phyloP scores from a whole-genome alignment of 2,329 filamentous ascomycete species.

The Diplodia scrobiculata region DNA sequence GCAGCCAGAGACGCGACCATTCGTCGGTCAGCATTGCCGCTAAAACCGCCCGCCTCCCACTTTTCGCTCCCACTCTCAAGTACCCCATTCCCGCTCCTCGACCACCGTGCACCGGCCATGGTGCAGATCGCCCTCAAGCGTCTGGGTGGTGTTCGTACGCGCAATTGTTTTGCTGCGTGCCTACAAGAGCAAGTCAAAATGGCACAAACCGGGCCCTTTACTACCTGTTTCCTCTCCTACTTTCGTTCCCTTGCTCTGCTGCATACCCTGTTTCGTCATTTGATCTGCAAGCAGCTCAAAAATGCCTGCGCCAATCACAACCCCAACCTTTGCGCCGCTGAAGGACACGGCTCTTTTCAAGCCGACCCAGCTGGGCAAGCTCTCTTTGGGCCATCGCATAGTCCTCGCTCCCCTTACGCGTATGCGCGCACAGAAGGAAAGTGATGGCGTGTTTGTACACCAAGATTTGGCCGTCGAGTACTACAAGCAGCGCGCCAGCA shows the following conservation, averaged over 20 bases:
- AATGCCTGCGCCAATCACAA: slow-evolving; percentile 41
- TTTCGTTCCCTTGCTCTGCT: neutral
- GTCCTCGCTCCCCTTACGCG: slow-evolving; percentile 30
- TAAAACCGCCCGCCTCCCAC: slow-evolving; percentile 4
- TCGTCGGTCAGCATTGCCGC: slow-evolving; percentile 15
- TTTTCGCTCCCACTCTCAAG: slow-evolving; percentile 20
- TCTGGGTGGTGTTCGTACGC: neutral
- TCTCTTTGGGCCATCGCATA: slow-evolving; percentile 28
- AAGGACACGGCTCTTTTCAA: slow-evolving; percentile 41
- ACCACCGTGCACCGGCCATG: neutral
- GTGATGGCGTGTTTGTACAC: slow-evolving; percentile 39
- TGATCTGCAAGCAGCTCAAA: neutral
- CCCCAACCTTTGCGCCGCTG: slow-evolving; percentile 38
- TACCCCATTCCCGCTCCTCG: slow-evolving; percentile 26
- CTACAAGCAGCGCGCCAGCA: slow-evolving; percentile 40
- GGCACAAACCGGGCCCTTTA: neutral
- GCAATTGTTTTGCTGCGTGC: neutral
- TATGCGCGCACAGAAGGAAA: slow-evolving; percentile 32
- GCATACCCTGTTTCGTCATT: neutral
- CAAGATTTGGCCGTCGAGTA: slow-evolving; percentile 39
- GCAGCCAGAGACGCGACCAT: slow-evolving; percentile 8
- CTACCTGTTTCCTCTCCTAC: neutral
- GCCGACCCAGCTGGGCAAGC: slow-evolving; percentile 38
- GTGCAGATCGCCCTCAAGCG: neutral
- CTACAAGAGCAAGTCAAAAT: slow-evolving; percentile 21